These are phyloP conservation scores for Oryza meridionalis DNA, from an alignment of 176 grass and related monocot genomes.

Conservation along the genomic window DNA sequence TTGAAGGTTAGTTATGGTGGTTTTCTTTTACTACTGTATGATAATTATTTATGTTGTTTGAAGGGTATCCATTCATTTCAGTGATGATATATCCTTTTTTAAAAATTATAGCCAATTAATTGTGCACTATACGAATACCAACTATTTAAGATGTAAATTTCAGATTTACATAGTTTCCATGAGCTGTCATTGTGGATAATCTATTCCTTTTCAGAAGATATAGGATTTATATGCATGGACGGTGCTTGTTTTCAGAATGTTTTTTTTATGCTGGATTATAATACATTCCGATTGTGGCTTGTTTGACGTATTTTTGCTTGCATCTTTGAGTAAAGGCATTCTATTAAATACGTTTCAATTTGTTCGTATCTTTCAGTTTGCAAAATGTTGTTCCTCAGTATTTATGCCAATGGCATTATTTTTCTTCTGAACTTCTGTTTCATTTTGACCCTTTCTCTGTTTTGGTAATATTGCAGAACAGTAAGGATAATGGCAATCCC, in stretches of 20 bases:
- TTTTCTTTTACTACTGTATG: conserved; percentile 16
- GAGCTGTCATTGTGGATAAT: neutral
- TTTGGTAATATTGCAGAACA: conserved; percentile 62
- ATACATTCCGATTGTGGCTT: neutral
- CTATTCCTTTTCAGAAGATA: neutral
- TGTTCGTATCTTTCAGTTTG: neutral
- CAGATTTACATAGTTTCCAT: neutral
- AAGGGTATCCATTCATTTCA: neutral
- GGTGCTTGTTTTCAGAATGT: neutral
- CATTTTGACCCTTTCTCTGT: neutral
- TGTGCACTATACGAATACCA: neutral
- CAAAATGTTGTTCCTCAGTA: neutral
- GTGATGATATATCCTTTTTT: neutral
- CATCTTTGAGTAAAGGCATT: neutral
- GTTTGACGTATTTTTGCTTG: neutral
- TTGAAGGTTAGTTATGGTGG: conserved; percentile 58
- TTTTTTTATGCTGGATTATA: neutral
- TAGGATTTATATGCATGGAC: neutral
- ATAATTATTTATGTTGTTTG: conserved; percentile 7
- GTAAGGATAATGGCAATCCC: conserved; percentile 49
- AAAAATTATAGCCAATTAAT: neutral
- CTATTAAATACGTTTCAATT: neutral
- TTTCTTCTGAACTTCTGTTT: neutral
- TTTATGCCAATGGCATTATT: neutral
- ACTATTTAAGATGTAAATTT: neutral